A percentile compares a stretch with the other conserved stretches of the same genome.
Evolutionary conservation across 2,329 filamentous ascomycete genomes (phyloP).

Genomic region (Hypoxylon sp.): DNA sequence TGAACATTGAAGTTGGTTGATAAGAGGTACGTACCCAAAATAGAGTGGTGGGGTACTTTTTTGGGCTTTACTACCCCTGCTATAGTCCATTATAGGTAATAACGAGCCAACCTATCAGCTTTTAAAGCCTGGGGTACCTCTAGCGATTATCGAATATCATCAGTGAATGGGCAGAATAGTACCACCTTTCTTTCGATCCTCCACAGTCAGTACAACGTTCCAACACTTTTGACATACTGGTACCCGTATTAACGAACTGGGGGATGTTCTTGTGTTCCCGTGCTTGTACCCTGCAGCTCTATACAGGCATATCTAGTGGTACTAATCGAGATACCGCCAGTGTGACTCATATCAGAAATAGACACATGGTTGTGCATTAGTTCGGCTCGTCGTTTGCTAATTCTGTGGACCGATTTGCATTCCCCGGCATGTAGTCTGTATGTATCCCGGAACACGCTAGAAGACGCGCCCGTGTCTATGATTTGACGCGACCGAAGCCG

Average conservation of each 20-base stretch:
- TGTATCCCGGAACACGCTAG: slow-evolving; percentile 46
- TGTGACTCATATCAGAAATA: slow-evolving; percentile 54
- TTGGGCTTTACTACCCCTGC: slow-evolving; percentile 15
- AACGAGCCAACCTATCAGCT: slow-evolving; percentile 46
- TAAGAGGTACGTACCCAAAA: slow-evolving; percentile 47
- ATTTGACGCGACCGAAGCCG: slow-evolving; percentile 41
- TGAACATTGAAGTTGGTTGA: slow-evolving; percentile 14
- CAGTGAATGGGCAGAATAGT: slow-evolving; percentile 41
- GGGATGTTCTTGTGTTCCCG: slow-evolving; percentile 20
- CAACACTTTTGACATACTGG: slow-evolving; percentile 22
- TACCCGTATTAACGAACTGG: slow-evolving; percentile 21
- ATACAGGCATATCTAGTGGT: slow-evolving; percentile 41
- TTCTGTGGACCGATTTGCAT: slow-evolving; percentile 39
- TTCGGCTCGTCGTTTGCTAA: slow-evolving; percentile 31
- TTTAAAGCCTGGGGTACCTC: slow-evolving; percentile 41
- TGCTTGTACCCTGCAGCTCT: slow-evolving; percentile 20
- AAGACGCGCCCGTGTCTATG: slow-evolving; percentile 42
- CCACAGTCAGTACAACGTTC: slow-evolving; percentile 39
- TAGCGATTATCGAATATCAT: slow-evolving; percentile 43
- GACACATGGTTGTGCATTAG: slow-evolving; percentile 51
- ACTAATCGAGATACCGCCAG: slow-evolving; percentile 35
- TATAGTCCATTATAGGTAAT: slow-evolving; percentile 30
- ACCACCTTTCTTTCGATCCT: slow-evolving; percentile 27
- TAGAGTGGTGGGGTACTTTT: slow-evolving; percentile 22
- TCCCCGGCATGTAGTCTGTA: slow-evolving; percentile 37